Conservation (phyloP, 2,329 filamentous ascomycete species). For the Aspergillus sp. region DNA sequence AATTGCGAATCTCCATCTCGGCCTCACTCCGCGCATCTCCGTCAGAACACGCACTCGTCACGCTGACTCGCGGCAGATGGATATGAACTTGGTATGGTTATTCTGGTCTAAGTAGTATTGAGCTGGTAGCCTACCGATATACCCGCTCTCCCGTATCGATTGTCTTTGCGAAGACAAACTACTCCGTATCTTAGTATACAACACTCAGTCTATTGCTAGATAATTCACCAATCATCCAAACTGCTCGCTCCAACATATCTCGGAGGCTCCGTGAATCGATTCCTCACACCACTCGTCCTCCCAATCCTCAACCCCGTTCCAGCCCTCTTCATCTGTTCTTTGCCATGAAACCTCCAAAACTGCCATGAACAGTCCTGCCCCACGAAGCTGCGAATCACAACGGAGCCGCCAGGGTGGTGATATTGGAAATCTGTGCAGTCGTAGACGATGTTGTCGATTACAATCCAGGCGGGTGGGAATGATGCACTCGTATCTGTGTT, state of each 20-base stretch:
- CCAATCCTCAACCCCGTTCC: not conserved
- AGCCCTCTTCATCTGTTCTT: constrained; percentile 15
- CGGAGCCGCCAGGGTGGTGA: constrained; percentile 30
- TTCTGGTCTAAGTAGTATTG: too few species aligned
- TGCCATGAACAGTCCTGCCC: constrained; percentile 36
- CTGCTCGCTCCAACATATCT: not conserved
- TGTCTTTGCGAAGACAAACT: too few species aligned
- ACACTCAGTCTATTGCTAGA: too few species aligned
- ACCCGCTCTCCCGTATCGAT: too few species aligned
- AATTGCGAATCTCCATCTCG: too few species aligned
- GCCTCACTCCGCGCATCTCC: too few species aligned
- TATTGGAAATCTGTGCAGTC: not conserved
- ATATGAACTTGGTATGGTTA: too few species aligned
- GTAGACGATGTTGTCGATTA: not conserved
- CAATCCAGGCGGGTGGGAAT: not conserved
- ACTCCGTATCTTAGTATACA: too few species aligned
- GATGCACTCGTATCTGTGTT: not conserved
- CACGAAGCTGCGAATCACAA: constrained; percentile 29
- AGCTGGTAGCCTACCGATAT: too few species aligned
- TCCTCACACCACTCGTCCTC: not conserved
- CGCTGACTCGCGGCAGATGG: too few species aligned
- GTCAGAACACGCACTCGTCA: too few species aligned
- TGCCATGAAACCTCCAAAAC: constrained; percentile 31
- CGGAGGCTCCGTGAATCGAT: not conserved
- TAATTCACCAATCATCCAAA: not conserved